Conservation (phyloP, 495 filamentous ascomycete genomes). For the Margaritispora aquatica region DNA sequence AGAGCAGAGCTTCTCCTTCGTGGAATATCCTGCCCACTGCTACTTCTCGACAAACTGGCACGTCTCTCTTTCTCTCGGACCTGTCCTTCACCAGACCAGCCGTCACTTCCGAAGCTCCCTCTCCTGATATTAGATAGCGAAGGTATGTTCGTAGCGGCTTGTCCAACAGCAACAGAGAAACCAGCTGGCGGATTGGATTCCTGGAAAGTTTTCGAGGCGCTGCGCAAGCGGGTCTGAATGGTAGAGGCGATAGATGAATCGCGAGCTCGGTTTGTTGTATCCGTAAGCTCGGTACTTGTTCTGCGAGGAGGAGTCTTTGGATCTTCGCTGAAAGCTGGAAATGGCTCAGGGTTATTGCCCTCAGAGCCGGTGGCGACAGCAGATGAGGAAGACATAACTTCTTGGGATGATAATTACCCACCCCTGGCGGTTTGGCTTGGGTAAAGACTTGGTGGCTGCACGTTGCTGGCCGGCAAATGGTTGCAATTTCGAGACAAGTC, state of each 20-base stretch:
- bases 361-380: background rate
- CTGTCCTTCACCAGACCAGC: conserved; percentile 22
- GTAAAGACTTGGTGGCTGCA: background rate
- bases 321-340: conserved; percentile 12
- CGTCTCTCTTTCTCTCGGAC: conserved; percentile 18
- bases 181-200: conserved; percentile 43
- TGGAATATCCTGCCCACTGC: conserved; percentile 2
- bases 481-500: background rate
- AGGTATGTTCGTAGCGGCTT: conserved; percentile 26
- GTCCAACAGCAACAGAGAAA: conserved; percentile 46
- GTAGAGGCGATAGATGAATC: conserved; percentile 24
- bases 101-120: conserved; percentile 20
- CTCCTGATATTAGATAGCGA: conserved; percentile 22
- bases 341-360: conserved; percentile 12
- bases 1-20: background rate
- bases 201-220: conserved; percentile 38
- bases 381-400: background rate
- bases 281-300: conserved; percentile 1
- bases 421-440: background rate
- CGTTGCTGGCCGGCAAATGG: background rate
- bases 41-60: conserved; percentile 7
- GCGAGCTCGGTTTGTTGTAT: conserved; percentile 18
- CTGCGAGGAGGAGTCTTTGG: conserved; percentile 6
- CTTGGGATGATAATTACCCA: background rate
- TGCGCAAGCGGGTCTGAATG: conserved; percentile 28